These are phyloP conservation scores for Pseudogymnoascus sp. DNA, from an alignment of 2,329 filamentous ascomycete genomes.

Conservation along the genomic window DNA sequence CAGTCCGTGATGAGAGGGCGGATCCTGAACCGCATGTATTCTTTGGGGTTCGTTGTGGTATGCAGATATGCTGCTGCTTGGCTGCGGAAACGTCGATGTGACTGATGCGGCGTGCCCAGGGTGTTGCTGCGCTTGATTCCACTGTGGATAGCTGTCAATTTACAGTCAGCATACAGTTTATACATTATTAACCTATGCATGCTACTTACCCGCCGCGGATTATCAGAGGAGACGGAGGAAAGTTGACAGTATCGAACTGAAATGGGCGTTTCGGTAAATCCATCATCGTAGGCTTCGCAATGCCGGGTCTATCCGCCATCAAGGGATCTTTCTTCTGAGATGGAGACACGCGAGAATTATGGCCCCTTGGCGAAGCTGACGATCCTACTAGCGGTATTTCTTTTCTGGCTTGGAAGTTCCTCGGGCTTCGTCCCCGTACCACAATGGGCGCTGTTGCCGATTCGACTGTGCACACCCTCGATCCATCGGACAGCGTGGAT, in stretches of 20 bases:
- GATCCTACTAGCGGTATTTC: constrained; percentile 66
- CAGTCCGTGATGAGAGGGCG: background rate
- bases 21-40: background rate
- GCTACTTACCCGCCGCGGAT: constrained; percentile 28
- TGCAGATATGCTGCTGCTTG: constrained; percentile 8
- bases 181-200: background rate
- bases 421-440: constrained; percentile 83
- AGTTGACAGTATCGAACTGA: constrained; percentile 29
- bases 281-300: constrained; percentile 23
- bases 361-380: constrained; percentile 30
- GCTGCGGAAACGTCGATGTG: background rate
- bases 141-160: constrained; percentile 22
- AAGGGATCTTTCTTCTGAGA: constrained; percentile 5
- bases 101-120: constrained; percentile 22
- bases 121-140: constrained; percentile 23
- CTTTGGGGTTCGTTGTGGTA: constrained; percentile 18
- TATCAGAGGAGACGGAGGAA: constrained; percentile 25
- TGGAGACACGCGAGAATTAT: constrained; percentile 20
- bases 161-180: background rate
- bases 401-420: constrained; percentile 91
- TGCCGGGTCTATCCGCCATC: constrained; percentile 16
- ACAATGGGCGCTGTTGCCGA: constrained; percentile 86
- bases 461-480: constrained; percentile 74
- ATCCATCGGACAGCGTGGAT: constrained; percentile 76
- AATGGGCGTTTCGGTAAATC: constrained; percentile 29